A percentile compares a stretch with the other conserved stretches of the same genome.
phyloP scores from a whole-genome alignment of 1,284 basidiomycete species.

The Inonotus hispidus region DNA sequence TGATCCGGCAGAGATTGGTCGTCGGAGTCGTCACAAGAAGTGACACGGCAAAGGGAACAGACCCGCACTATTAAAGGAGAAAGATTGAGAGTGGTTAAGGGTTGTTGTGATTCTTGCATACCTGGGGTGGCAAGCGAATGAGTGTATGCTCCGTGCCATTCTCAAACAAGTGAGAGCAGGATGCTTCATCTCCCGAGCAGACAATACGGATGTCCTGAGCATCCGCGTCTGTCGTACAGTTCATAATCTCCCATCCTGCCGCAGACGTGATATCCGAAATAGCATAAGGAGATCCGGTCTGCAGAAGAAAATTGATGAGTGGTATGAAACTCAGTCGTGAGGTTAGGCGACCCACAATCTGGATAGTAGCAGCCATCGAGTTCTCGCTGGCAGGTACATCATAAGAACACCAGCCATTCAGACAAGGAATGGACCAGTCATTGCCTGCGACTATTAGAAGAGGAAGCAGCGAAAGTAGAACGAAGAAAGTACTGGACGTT shows the following conservation, averaged over 20 bases:
- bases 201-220: slow-evolving; percentile 46
- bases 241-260: slow-evolving; percentile 48
- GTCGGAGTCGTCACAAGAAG: slow-evolving; percentile 32
- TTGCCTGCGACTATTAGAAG: slow-evolving; percentile 28
- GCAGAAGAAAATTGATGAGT: background rate
- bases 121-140: slow-evolving; percentile 45
- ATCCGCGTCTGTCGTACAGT: slow-evolving; percentile 35
- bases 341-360: background rate
- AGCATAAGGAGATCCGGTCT: slow-evolving; percentile 31
- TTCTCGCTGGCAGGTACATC: background rate
- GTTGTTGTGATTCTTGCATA: slow-evolving; percentile 23
- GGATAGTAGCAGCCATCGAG: slow-evolving; percentile 30
- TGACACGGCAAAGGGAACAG: slow-evolving; percentile 47
- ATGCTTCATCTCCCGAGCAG: slow-evolving; percentile 32
- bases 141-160: slow-evolving; percentile 43
- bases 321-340: background rate
- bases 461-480: background rate
- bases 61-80: slow-evolving; percentile 37
- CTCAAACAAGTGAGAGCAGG: slow-evolving; percentile 42
- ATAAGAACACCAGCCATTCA: background rate
- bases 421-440: slow-evolving; percentile 41
- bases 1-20: slow-evolving; percentile 38
- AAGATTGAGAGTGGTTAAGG: background rate
- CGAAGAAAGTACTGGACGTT: background rate
- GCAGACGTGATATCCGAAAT: slow-evolving; percentile 50